Percentiles rank a stretch among this genome's conserved stretches.
These are phyloP conservation scores for Candida pseudoviswanathii DNA, from an alignment of 1,139 yeast species.

Conservation along the genomic window DNA sequence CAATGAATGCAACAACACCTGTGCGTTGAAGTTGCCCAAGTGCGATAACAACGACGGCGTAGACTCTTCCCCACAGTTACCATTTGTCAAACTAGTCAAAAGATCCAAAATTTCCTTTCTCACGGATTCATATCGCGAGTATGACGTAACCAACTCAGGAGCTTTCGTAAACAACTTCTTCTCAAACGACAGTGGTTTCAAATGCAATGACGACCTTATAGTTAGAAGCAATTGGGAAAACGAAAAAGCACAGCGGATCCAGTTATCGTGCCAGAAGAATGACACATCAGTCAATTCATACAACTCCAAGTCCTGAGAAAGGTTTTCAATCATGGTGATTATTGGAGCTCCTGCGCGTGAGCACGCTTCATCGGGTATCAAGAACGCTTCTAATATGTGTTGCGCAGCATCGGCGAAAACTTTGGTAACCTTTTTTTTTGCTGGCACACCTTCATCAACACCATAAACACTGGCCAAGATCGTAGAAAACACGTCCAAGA, in stretches of 20 bases:
- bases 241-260: slow-evolving; percentile 45
- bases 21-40: slow-evolving; percentile 66
- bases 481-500: slow-evolving; percentile 57
- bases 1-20: slow-evolving; percentile 58
- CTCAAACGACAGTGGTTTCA: slow-evolving; percentile 67
- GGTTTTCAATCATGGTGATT: slow-evolving; percentile 49
- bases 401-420: slow-evolving; percentile 54
- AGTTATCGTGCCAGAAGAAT: slow-evolving; percentile 43
- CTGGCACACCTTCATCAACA: slow-evolving; percentile 46
- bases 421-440: slow-evolving; percentile 46
- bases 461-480: slow-evolving; percentile 61
- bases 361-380: slow-evolving; percentile 51
- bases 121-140: slow-evolving; percentile 49
- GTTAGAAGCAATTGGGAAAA: slow-evolving; percentile 50
- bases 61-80: slow-evolving; percentile 55
- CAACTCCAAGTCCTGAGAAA: slow-evolving; percentile 38
- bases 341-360: slow-evolving; percentile 62
- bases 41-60: slow-evolving; percentile 83
- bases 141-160: slow-evolving; percentile 61
- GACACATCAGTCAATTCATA: slow-evolving; percentile 46
- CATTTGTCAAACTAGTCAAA: slow-evolving; percentile 62
- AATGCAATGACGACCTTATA: slow-evolving; percentile 53
- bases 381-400: slow-evolving; percentile 56
- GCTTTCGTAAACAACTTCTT: slow-evolving; percentile 55
- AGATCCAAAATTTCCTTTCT: slow-evolving; percentile 58